Conservation (phyloP, 1,139 yeast genomes). For the Hansenula lynferdii region DNA sequence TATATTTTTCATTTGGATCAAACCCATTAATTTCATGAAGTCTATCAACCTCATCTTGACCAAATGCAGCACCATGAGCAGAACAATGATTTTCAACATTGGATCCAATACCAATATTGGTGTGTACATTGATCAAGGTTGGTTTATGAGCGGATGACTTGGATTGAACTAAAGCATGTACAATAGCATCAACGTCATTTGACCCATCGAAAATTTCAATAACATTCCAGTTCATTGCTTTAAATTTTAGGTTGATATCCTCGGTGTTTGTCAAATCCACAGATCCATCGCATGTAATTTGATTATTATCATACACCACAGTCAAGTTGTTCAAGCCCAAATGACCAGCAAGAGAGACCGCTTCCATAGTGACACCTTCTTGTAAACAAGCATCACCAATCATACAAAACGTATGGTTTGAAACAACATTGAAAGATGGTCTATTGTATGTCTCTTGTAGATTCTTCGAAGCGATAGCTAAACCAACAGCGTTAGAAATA, state of each 20-base stretch:
- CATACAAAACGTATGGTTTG: slow-evolving; percentile 45
- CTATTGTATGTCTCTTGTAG: slow-evolving; percentile 92
- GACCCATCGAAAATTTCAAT: slow-evolving; percentile 26
- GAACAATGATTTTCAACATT: slow-evolving; percentile 24
- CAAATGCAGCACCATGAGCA: slow-evolving; percentile 30
- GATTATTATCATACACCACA: slow-evolving; percentile 93
- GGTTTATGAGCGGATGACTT: slow-evolving; percentile 26
- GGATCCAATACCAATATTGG: slow-evolving; percentile 30
- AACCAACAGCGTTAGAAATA: slow-evolving; percentile 93
- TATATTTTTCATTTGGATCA: slow-evolving; percentile 15
- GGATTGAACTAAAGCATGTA: slow-evolving; percentile 24
- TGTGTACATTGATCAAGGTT: slow-evolving; percentile 28
- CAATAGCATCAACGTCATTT: slow-evolving; percentile 24
- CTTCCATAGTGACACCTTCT: slow-evolving; percentile 98
- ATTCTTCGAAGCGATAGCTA: slow-evolving; percentile 93
- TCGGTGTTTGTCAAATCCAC: slow-evolving; percentile 29
- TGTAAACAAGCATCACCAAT: slow-evolving; percentile 98
- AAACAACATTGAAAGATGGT: slow-evolving; percentile 64
- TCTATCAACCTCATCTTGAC: slow-evolving; percentile 23
- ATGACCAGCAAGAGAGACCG: slow-evolving; percentile 95
- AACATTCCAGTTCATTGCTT: slow-evolving; percentile 30
- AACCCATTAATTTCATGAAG: slow-evolving; percentile 22
- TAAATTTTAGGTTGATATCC: slow-evolving; percentile 27
- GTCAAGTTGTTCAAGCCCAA: slow-evolving; percentile 90
- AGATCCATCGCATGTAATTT: slow-evolving; percentile 33